phyloP scores from a whole-genome alignment of 1,284 basidiomycete genomes.

The Trichosporon sp. region DNA sequence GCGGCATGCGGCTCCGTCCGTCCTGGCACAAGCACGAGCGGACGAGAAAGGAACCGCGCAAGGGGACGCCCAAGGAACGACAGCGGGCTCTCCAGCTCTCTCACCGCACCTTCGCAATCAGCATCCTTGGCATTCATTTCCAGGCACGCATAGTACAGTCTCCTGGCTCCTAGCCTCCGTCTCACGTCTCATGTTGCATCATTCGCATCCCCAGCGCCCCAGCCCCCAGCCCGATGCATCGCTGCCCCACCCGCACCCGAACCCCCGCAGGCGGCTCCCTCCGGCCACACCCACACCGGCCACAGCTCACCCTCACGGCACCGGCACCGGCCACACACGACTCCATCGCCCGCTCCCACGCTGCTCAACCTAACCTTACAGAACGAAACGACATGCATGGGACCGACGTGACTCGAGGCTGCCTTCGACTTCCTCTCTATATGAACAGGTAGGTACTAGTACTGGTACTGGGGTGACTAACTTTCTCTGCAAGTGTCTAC shows the following conservation, averaged over 20 bases:
- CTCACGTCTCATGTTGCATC: conserved; percentile 1
- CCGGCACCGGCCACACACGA: background rate
- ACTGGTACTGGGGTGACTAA: background rate
- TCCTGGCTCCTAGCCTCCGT: background rate
- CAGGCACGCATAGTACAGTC: background rate
- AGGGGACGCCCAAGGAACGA: too few species aligned
- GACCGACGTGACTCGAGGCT: background rate
- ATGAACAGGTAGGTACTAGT: background rate
- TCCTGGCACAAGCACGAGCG: background rate
- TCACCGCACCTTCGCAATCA: background rate
- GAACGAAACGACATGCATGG: background rate
- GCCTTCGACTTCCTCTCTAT: background rate
- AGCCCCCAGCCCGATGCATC: background rate
- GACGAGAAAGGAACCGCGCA: background rate
- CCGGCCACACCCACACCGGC: background rate
- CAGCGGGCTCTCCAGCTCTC: background rate
- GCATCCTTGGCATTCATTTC: background rate
- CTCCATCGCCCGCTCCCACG: background rate
- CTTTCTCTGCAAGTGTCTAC: background rate
- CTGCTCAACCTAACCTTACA: background rate
- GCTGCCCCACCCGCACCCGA: background rate
- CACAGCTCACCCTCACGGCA: too few species aligned
- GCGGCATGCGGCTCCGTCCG: background rate
- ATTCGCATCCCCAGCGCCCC: background rate
- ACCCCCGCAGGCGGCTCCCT: background rate